A percentile compares a stretch with the other conserved stretches of the same genome.
phyloP scores from a whole-genome alignment of 2,329 filamentous ascomycete species.

The Neodidymelliopsis sp. region DNA sequence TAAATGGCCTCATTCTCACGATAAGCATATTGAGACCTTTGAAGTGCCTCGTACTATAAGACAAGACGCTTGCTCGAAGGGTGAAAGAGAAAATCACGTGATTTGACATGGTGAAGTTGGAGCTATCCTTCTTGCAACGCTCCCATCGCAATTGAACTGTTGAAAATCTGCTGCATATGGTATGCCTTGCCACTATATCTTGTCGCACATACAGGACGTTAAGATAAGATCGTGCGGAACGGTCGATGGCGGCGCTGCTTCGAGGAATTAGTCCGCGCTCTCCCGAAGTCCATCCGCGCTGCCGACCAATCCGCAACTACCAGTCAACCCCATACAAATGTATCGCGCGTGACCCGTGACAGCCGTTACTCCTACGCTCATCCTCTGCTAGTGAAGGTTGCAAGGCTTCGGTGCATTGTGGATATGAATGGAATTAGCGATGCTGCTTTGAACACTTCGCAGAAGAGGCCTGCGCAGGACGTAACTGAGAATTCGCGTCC shows the following conservation, averaged over 20 bases:
- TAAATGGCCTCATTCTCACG: too few relatives aligned
- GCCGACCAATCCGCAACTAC: neutral
- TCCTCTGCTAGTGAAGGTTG: neutral
- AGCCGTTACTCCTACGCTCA: neutral
- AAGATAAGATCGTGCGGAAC: neutral
- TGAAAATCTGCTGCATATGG: too few relatives aligned
- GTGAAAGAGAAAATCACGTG: too few relatives aligned
- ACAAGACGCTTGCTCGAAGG: too few relatives aligned
- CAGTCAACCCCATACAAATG: neutral
- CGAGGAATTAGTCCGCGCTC: neutral
- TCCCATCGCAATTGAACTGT: too few relatives aligned
- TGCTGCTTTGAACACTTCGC: conserved; percentile 15
- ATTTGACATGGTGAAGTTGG: too few relatives aligned
- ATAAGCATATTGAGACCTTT: too few relatives aligned
- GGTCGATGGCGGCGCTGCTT: neutral
- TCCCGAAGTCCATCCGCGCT: neutral
- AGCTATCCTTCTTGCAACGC: too few relatives aligned
- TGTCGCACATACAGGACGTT: too few relatives aligned
- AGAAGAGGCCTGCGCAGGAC: conserved; percentile 23
- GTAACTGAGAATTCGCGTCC: conserved; percentile 15
- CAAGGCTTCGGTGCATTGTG: neutral
- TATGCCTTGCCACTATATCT: too few relatives aligned
- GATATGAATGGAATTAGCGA: neutral
- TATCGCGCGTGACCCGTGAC: neutral
- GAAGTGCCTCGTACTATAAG: too few relatives aligned